Conservation (phyloP, 2,329 filamentous ascomycete species). For the Keithomyces neogunnii region DNA sequence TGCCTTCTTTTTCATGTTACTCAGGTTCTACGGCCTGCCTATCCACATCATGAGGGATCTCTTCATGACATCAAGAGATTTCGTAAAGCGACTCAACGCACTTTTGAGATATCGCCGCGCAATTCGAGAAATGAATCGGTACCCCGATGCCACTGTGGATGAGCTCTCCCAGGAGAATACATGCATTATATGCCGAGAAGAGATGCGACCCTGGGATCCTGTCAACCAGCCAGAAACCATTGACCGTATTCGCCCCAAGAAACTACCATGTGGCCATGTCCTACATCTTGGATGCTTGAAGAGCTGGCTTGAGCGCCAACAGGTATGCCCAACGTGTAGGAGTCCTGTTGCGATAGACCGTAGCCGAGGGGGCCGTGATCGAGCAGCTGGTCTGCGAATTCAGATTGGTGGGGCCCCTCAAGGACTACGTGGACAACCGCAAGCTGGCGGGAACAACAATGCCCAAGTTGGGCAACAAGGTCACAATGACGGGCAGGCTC, state of each 20-base stretch:
- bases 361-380: conserved; percentile 17
- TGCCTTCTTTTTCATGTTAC: conserved; percentile 85
- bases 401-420: conserved; percentile 18
- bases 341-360: conserved; percentile 53
- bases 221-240: conserved; percentile 56
- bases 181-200: conserved; percentile 95
- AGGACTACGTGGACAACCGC: conserved; percentile 7
- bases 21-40: conserved; percentile 88
- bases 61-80: conserved; percentile 87
- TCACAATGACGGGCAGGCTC: conserved; percentile 11
- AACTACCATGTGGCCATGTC: conserved; percentile 92
- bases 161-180: conserved; percentile 83
- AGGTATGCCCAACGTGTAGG: conserved; percentile 92
- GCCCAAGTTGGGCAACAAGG: conserved; percentile 6
- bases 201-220: conserved; percentile 75
- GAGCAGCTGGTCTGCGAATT: conserved; percentile 21
- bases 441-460: conserved; percentile 7
- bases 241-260: conserved; percentile 84
- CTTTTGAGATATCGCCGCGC: conserved; percentile 86
- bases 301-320: conserved; percentile 94
- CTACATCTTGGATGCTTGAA: conserved; percentile 90
- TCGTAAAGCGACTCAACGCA: conserved; percentile 80
- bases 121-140: conserved; percentile 88
- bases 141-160: conserved; percentile 81
- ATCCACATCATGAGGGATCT: conserved; percentile 96